A percentile compares a stretch with the other conserved stretches of the same genome.
These are phyloP conservation scores for Polyplosphaeria fusca DNA, from an alignment of 495 filamentous ascomycete genomes.

Conservation along the genomic window DNA sequence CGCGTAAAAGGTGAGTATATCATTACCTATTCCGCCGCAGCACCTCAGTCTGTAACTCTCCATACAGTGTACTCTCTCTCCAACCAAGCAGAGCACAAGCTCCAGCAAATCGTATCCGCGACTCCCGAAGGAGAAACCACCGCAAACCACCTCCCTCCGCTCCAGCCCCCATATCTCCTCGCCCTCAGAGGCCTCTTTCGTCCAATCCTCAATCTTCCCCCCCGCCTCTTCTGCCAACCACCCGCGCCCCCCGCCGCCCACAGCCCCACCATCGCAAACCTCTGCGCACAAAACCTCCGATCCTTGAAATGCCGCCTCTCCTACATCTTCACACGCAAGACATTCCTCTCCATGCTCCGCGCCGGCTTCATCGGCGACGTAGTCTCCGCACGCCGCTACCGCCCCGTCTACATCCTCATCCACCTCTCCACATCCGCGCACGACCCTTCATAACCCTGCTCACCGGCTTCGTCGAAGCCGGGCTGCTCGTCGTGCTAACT, in stretches of 20 bases:
- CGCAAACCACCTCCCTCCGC: too few relatives aligned
- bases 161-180: too few relatives aligned
- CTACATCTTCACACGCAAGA: slow-evolving; percentile 1
- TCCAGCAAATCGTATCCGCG: too few relatives aligned
- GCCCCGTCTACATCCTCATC: slow-evolving; percentile 24
- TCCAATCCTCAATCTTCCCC: not conserved
- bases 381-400: too few relatives aligned
- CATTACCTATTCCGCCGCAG: not conserved
- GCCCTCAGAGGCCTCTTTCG: too few relatives aligned
- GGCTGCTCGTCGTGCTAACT: slow-evolving; percentile 27
- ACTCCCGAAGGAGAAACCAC: too few relatives aligned
- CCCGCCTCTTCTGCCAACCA: too few relatives aligned
- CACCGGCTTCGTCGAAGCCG: slow-evolving; percentile 28
- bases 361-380: slow-evolving; percentile 5
- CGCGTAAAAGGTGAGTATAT: slow-evolving; percentile 7
- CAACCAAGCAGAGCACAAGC: too few relatives aligned
- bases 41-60: too few relatives aligned
- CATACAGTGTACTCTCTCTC: too few relatives aligned
- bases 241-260: too few relatives aligned
- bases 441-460: slow-evolving; percentile 24
- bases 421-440: slow-evolving; percentile 26
- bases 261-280: too few relatives aligned
- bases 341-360: slow-evolving; percentile 3
- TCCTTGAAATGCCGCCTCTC: not conserved
- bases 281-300: not conserved